phyloP scores from a whole-genome alignment of 2,329 filamentous ascomycete genomes.

The Talaromyces sp. region DNA sequence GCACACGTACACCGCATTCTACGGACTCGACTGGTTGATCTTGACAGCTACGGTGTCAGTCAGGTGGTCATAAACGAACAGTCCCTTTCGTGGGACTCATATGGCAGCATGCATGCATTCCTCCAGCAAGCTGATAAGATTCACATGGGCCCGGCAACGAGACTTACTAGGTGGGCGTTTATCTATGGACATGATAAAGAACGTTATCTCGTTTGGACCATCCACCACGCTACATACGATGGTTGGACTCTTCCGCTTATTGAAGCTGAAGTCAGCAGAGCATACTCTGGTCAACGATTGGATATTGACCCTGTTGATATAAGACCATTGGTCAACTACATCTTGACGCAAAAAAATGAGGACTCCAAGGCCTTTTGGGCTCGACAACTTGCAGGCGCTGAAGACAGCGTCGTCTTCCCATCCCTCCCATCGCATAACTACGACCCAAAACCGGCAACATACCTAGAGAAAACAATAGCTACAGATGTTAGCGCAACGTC shows the following conservation, averaged over 20 bases:
- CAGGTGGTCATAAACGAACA: background rate
- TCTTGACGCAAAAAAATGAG: background rate
- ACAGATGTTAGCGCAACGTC: background rate
- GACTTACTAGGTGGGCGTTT: background rate
- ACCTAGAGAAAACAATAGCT: background rate
- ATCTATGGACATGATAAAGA: background rate
- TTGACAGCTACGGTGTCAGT: background rate
- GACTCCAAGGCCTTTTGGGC: background rate
- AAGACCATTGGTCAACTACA: background rate
- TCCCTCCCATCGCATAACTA: background rate
- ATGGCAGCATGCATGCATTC: background rate
- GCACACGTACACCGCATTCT: background rate
- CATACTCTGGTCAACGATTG: background rate
- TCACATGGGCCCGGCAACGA: background rate
- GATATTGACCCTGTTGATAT: background rate
- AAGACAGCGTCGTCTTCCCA: background rate
- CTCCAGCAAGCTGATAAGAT: background rate
- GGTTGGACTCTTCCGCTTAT: background rate
- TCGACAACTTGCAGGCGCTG: background rate
- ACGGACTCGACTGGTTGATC: background rate
- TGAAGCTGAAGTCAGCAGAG: background rate
- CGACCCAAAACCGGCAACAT: background rate
- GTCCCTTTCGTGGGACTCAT: background rate
- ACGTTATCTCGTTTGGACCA: background rate
- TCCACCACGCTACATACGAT: slow-evolving; percentile 1